Evolutionary conservation across 208 protist genomes (phyloP), one percentile per base, ranked within the genome.

Genomic region (Strigomonas oncopelti): DNA sequence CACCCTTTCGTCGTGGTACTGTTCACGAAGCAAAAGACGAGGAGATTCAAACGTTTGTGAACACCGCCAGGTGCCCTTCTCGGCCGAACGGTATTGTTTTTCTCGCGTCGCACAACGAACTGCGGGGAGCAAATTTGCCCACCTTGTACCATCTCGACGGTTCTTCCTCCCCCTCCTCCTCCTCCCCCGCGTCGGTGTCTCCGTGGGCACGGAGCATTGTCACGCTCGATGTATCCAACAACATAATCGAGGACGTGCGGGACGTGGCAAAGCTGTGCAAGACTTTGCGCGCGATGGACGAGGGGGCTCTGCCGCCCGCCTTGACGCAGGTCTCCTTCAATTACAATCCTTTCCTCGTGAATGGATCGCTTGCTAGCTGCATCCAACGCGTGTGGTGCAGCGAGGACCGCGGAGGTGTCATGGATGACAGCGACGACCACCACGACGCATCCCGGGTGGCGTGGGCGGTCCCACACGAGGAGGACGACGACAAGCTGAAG

Each of bases 271-370:
- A 46, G 32, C 22, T 20, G 25, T 24, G n/a, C 13, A 38, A 24
- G 31, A 3, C 8, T 7, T 24, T 18, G 55, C 11, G 24, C 65
- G 2, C 18, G 22, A 25, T 3, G 48, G 31, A 54, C 36, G 57
- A 52, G 24, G 68, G 53, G 1, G 63, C 65, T 0, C 57, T 46
- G 18, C 68, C 73, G n/a, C 18, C 46, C n/a, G 63, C 56, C n/a
- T 64, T 78, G 56, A 38, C 25, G 0, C 58, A 58, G 4, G 59
- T 78, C 27, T 63, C 71, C n/a, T 7, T 82, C 9, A 78, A 69
- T 63, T 63, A 65, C 65, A 78, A 74, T 28, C 65, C 77, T 0
- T 72, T 61, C 18, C 64, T 82, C 9, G 63, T 78, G 24, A 82
- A 82, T 68, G 72, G 77, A 0, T 74, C 71, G 0, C 63, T 82